Base-by-base conservation (phyloP, 495 filamentous ascomycete genomes). In the Bathelium albidoporum region DNA sequence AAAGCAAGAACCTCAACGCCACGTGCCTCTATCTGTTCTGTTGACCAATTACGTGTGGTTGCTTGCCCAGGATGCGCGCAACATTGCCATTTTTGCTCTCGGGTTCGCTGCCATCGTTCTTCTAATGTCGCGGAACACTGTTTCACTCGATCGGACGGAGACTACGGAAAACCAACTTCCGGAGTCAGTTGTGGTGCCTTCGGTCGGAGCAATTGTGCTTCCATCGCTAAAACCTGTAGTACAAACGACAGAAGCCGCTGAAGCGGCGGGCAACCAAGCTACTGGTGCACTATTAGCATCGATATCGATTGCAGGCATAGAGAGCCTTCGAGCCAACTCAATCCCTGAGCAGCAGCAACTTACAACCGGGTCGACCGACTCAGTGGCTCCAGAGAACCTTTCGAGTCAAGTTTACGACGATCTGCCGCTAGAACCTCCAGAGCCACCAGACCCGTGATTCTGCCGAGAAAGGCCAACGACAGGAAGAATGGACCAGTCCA, bases 31-130 rank as follows among this genome's bases (percentile, higher is more conserved):
- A 16, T 59, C 73, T 11, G 69, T 71, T 7, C 78, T 95, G 20
- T 58, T 94, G 22, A 71, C 83, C 39, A 88, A 89, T 65, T 90
- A 89, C 26, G 70, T 89, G 65, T 79, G 82, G 41, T 81, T 91
- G 1, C 75, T 88, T 10, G 79, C 87, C 36, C 78, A 80, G 43
- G 90, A 95, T 70, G 78, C 78, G 58, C 83, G 85, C 67, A 95
- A 95, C 68, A 74, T 93, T 1, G 78, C 80, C 3, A 87, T 95
- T 53, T 75, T 81, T 1, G 62, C 86, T 2, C 78, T 93, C 29
- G 12, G 32, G 62, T 18, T 69, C 64, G 49, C 65, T 69, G 49
- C 49, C 9, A 9, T 29, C 4, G 16, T 55, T 55, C 24, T 55
- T 9, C 24, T 28, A 9, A 9, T 16, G 16, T 55, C 49, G 7